Base-by-base conservation (phyloP, 2,329 filamentous ascomycete genomes). In the Alternaria burnsii region DNA sequence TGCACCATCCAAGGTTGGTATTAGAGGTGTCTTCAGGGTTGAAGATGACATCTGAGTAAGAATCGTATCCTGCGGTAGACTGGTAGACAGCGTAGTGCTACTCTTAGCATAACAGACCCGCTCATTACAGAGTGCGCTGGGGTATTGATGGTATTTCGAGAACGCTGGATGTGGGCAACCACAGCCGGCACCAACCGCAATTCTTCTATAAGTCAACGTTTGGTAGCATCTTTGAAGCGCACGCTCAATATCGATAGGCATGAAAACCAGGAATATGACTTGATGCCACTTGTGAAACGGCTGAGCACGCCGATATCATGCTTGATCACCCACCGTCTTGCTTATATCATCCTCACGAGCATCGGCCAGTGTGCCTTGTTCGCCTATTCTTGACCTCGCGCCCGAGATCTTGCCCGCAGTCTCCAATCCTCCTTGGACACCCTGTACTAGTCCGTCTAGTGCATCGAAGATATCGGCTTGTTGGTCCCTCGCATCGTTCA, bases 401-500 rank as follows among this genome's bases (percentile, higher is more conserved):
- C 55, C 58, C 14, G 75, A 61, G 34, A 81, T 75, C 55, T 75
- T 79, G 42, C 70, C 69, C 26, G 79, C 72, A 22, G 76, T 67
- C 5, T 71, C 70, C 52, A 81, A 59, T 5, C 71, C 71, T 41
- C 72, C 67, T 52, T 80, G 77, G 50, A 82, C 76, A 9, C 66
- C 68, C 36, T 72, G 68, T 10, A 81, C 63, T 44, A 82, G 56
- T 18, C 67, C 72, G 32, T 81, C 78, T 30, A 81, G 40, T 4
- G 73, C 76, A 16, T 58, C 68, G 46, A 79, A 77, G 16, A 76
- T 59, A 55, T 79, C 73, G 30, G 77, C 78, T 7, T 73, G 71
- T 28, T 66, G 70, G 20, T 74, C 74, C 55, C 70, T 66, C 34
- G 74, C 76, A 34, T 74, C 74, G 41, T 64, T 66, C 42, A 77